Conservation (phyloP, 2,329 filamentous ascomycete species). For the Hypoxylon sp. region DNA sequence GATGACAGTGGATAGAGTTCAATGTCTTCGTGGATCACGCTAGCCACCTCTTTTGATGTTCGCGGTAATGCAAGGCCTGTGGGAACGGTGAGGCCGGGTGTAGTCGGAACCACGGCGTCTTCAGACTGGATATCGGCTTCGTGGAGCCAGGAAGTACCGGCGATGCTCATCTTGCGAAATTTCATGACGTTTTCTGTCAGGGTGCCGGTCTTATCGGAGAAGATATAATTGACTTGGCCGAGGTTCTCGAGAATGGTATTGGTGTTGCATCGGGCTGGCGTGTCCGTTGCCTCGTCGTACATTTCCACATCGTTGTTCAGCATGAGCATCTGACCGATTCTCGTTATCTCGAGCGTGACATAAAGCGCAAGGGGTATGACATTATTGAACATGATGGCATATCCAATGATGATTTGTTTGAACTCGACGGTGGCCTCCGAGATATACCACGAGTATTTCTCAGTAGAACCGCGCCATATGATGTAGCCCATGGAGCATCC, state of each 20-base stretch:
- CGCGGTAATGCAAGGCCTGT: conserved; percentile 23
- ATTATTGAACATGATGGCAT: conserved; percentile 97
- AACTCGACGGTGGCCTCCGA: conserved; percentile 73
- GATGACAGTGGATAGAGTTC: conserved; percentile 42
- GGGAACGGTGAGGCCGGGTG: conserved; percentile 3
- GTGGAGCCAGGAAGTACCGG: conserved; percentile 88
- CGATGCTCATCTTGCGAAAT: conserved; percentile 90
- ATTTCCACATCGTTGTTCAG: conserved; percentile 84
- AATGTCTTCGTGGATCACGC: conserved; percentile 44
- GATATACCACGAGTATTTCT: conserved; percentile 80
- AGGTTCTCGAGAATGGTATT: conserved; percentile 96
- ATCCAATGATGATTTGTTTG: conserved; percentile 84
- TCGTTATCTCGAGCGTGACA: conserved; percentile 87
- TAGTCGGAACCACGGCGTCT: conserved; percentile 1
- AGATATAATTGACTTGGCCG: conserved; percentile 87
- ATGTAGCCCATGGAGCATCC: conserved; percentile 85
- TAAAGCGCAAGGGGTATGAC: conserved; percentile 92
- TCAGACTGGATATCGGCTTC: conserved; percentile 68
- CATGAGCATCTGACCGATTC: conserved; percentile 79
- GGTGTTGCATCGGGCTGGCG: conserved; percentile 87
- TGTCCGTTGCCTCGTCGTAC: conserved; percentile 86
- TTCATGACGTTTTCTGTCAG: conserved; percentile 96
- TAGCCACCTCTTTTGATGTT: conserved; percentile 34
- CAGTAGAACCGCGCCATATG: conserved; percentile 74
- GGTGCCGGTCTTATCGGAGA: conserved; percentile 95